A percentile compares a stretch with the other conserved stretches of the same genome.
Evolutionary conservation across 2,329 filamentous ascomycete species (phyloP).

Genomic region (Botrytis hyacinthi): DNA sequence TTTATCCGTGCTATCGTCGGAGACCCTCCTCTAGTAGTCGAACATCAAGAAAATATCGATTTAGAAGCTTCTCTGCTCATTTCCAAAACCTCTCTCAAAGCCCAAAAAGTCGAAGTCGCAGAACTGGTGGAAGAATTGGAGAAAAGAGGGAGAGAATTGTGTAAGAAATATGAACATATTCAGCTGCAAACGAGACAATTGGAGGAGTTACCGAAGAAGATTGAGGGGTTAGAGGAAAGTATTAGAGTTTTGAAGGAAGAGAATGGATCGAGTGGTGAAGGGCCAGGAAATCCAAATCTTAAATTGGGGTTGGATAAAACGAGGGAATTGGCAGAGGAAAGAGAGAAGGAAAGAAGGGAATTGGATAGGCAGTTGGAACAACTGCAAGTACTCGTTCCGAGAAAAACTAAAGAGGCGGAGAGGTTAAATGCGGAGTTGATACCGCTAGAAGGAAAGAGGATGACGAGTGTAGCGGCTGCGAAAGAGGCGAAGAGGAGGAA

Average conservation of each 20-base stretch:
- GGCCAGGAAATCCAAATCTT: slow-evolving; percentile 40
- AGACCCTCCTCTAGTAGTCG: slow-evolving; percentile 82
- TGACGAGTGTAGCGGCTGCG: slow-evolving; percentile 64
- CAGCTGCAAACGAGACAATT: slow-evolving; percentile 50
- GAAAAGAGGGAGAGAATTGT: slow-evolving; percentile 57
- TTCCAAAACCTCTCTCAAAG: slow-evolving; percentile 73
- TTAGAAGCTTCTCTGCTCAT: slow-evolving; percentile 68
- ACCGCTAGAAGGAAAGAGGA: slow-evolving; percentile 64
- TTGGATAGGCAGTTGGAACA: slow-evolving; percentile 63
- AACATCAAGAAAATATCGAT: slow-evolving; percentile 75
- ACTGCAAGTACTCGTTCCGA: slow-evolving; percentile 59
- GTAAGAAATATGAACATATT: slow-evolving; percentile 51
- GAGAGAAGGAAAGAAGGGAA: slow-evolving; percentile 52
- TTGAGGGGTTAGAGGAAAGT: slow-evolving; percentile 48
- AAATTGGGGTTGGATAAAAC: slow-evolving; percentile 59
- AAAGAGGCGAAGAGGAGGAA: slow-evolving; percentile 67
- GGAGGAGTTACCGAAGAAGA: slow-evolving; percentile 51
- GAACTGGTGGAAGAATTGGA: slow-evolving; percentile 73
- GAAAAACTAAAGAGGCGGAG: slow-evolving; percentile 66
- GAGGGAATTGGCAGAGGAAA: slow-evolving; percentile 50
- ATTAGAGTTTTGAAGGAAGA: slow-evolving; percentile 47
- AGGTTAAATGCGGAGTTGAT: slow-evolving; percentile 65
- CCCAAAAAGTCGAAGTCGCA: slow-evolving; percentile 75
- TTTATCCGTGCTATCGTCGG: slow-evolving; percentile 91
- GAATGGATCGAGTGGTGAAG: slow-evolving; percentile 43